A percentile compares a stretch with the other conserved stretches of the same genome.
Conservation (phyloP, 805 yeast genomes). For the Suhomyces faveliae region DNA sequence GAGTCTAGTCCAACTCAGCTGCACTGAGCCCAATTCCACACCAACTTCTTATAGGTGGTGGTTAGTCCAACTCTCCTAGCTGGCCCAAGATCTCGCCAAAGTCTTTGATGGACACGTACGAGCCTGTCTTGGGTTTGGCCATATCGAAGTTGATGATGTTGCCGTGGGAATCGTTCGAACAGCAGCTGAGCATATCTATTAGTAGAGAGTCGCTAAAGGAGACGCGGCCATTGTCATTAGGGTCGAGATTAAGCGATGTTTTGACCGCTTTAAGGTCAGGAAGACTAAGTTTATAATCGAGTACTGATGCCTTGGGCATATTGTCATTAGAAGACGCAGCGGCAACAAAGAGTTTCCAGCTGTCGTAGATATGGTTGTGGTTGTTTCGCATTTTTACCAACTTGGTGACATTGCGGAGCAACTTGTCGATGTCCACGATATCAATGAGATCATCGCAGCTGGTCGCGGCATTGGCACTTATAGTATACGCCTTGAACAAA, state of each 20-base stretch:
- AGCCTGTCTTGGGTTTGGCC: slow-evolving; percentile 22
- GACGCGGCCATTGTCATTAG: slow-evolving; percentile 9
- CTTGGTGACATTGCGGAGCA: slow-evolving; percentile 25
- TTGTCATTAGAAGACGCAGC: slow-evolving; percentile 13
- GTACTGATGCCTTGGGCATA: slow-evolving; percentile 4
- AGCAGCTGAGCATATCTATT: slow-evolving; percentile 43
- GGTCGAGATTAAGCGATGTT: slow-evolving; percentile 27
- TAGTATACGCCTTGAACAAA: slow-evolving; percentile 29
- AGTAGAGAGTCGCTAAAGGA: slow-evolving; percentile 30
- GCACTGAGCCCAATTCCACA: too few relatives aligned
- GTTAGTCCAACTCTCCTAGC: slow-evolving; percentile 36
- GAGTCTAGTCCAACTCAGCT: too few relatives aligned
- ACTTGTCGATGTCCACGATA: slow-evolving; percentile 41
- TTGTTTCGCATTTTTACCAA: slow-evolving; percentile 35
- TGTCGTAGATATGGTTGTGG: slow-evolving; percentile 22
- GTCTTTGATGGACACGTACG: slow-evolving; percentile 34
- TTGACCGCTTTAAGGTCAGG: slow-evolving; percentile 33
- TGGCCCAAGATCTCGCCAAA: slow-evolving; percentile 43
- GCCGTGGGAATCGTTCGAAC: slow-evolving; percentile 28
- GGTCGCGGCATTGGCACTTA: slow-evolving; percentile 19
- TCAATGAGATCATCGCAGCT: slow-evolving; percentile 23
- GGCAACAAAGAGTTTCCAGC: slow-evolving; percentile 36
- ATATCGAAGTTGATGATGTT: slow-evolving; percentile 29
- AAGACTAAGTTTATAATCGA: slow-evolving; percentile 21
- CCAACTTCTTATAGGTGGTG: too few relatives aligned